A percentile compares a stretch with the other conserved stretches of the same genome.
phyloP scores from a whole-genome alignment of 345 rosid genomes.

The Crucihimalaya himalaica region DNA sequence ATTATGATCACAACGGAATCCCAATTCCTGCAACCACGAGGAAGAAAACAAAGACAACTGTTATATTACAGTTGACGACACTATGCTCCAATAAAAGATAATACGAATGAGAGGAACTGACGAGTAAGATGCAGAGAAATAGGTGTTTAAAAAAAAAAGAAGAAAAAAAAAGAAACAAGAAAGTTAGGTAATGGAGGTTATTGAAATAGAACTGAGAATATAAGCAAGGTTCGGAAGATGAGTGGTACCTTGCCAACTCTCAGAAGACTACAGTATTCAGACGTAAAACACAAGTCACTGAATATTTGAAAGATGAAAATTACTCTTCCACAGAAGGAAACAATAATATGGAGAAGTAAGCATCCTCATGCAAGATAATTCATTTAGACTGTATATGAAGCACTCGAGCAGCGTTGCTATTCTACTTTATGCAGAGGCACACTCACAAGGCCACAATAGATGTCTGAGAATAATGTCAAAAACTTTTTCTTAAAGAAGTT shows the following conservation, averaged over 20 bases:
- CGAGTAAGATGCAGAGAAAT: slow-evolving; percentile 19
- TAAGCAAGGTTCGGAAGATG: slow-evolving; percentile 18
- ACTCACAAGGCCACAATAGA: slow-evolving; percentile 14
- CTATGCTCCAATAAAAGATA: slow-evolving; percentile 2
- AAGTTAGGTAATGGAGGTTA: neutral
- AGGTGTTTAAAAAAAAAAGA: neutral
- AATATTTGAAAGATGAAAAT: slow-evolving; percentile 20
- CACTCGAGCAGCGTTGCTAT: slow-evolving; percentile 1
- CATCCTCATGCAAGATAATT: slow-evolving; percentile 7
- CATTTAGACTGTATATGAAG: slow-evolving; percentile 6
- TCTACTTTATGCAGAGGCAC: slow-evolving; percentile 17
- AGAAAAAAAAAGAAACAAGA: neutral
- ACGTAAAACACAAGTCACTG: slow-evolving; percentile 18
- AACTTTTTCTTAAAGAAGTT: slow-evolving; percentile 12
- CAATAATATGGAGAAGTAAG: slow-evolving; percentile 15
- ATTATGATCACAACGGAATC: slow-evolving; percentile 82
- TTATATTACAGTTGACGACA: slow-evolving; percentile 2
- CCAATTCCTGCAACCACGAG: slow-evolving; percentile 70
- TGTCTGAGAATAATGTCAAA: slow-evolving; percentile 1
- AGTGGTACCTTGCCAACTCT: slow-evolving; percentile 22
- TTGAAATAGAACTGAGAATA: neutral
- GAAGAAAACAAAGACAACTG: slow-evolving; percentile 15
- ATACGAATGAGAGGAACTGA: slow-evolving; percentile 6
- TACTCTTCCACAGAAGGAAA: neutral
- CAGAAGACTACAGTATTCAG: slow-evolving; percentile 17